These are phyloP conservation scores for Combretum micranthum DNA, from an alignment of 345 rosid species.

Conservation along the genomic window DNA sequence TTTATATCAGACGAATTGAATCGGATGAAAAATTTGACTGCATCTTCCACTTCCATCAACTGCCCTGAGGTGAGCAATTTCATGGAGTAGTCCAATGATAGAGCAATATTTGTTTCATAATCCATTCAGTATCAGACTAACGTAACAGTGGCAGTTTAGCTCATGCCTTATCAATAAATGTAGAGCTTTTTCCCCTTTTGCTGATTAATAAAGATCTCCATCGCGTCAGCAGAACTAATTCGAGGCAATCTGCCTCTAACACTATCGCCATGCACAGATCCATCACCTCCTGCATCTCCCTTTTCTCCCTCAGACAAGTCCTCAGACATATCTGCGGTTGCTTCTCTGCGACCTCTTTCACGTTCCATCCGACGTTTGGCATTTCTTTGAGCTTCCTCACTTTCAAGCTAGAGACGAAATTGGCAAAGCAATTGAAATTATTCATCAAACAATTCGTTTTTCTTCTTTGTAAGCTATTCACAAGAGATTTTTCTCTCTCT, in stretches of 20 bases:
- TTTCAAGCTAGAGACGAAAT: constrained; percentile 30
- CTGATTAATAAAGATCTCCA: constrained; percentile 41
- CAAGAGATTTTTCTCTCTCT: background rate
- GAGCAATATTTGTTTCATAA: background rate
- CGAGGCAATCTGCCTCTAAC: constrained; percentile 34
- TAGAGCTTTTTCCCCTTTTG: constrained; percentile 31
- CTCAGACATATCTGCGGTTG: constrained; percentile 53
- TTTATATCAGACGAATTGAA: too few relatives aligned
- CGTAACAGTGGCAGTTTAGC: constrained; percentile 6
- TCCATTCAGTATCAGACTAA: background rate
- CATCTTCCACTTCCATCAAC: too few relatives aligned
- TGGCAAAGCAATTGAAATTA: background rate
- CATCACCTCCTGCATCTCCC: constrained; percentile 31
- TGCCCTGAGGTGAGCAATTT: too few relatives aligned
- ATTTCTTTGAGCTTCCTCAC: constrained; percentile 33
- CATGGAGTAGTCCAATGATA: background rate
- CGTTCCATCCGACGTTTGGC: constrained; percentile 41
- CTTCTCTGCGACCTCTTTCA: constrained; percentile 49
- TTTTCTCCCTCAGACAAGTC: constrained; percentile 53
- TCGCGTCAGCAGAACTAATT: constrained; percentile 40
- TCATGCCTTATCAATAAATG: constrained; percentile 35
- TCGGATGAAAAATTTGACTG: too few relatives aligned
- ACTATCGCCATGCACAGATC: constrained; percentile 39
- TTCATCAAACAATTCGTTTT: background rate
- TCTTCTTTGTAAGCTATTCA: background rate